Evolutionary conservation across 78 protist genomes (phyloP).

Genomic region (Dictyostelium citrinum): DNA sequence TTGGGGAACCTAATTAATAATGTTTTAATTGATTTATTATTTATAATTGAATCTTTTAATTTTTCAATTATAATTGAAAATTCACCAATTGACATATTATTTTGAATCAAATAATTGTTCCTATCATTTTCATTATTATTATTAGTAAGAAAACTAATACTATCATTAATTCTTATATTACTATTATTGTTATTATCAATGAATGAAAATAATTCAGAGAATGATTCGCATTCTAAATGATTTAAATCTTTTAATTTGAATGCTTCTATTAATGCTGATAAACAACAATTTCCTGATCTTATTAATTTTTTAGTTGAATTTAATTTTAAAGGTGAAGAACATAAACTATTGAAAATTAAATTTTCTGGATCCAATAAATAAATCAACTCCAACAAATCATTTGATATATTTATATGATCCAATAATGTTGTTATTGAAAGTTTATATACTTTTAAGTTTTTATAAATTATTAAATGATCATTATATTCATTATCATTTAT

Average conservation of each 20-base stretch:
- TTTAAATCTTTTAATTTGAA: not conserved
- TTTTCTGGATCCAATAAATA: not conserved
- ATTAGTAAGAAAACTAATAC: too few relatives aligned
- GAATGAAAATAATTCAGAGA: not conserved
- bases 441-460: not conserved
- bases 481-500: not conserved
- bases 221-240: not conserved
- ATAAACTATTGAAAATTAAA: not conserved
- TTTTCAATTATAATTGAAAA: not conserved
- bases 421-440: not conserved
- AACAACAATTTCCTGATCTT: not conserved
- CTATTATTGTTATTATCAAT: not conserved
- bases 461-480: not conserved
- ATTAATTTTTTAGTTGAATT: not conserved
- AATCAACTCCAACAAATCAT: not conserved
- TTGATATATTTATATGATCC: not conserved
- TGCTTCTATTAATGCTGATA: not conserved
- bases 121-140: too few relatives aligned
- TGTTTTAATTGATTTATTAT: conserved; percentile 1
- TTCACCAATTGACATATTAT: not conserved
- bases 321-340: not conserved
- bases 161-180: not conserved
- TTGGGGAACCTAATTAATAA: not conserved
- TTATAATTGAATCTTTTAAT: not conserved
- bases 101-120: not conserved